Conservation (phyloP, 1,284 basidiomycete species). For the Cryptococcus sp. region DNA sequence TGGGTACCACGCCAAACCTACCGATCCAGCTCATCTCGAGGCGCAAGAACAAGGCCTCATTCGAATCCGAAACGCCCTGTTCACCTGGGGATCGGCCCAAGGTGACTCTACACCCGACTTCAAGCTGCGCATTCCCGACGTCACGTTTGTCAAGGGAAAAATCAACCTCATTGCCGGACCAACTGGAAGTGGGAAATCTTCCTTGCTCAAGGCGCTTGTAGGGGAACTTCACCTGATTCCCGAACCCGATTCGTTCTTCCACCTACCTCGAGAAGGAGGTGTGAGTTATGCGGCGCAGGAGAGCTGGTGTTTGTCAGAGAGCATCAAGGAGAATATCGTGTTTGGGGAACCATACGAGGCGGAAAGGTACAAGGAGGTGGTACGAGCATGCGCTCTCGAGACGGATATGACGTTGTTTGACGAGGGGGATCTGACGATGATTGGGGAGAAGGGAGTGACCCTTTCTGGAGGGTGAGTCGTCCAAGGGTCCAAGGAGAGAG, state of each 20-base stretch:
- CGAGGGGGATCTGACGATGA: slow-evolving; percentile 66
- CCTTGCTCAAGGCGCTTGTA: slow-evolving; percentile 49
- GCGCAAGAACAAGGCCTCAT: slow-evolving; percentile 34
- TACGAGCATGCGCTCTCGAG: slow-evolving; percentile 60
- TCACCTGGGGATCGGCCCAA: slow-evolving; percentile 37
- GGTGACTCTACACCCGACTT: slow-evolving; percentile 45
- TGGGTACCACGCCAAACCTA: slow-evolving; percentile 18
- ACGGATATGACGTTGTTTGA: slow-evolving; percentile 62
- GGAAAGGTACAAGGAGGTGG: slow-evolving; percentile 53
- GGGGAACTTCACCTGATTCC: slow-evolving; percentile 49
- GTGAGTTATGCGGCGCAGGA: slow-evolving; percentile 71
- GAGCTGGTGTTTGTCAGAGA: slow-evolving; percentile 56
- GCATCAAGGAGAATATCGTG: slow-evolving; percentile 56
- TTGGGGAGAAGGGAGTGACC: slow-evolving; percentile 47
- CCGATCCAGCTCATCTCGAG: slow-evolving; percentile 28
- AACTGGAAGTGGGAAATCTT: slow-evolving; percentile 48
- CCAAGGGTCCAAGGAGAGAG: too few species aligned
- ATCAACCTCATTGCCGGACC: slow-evolving; percentile 62
- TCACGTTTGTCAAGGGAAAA: slow-evolving; percentile 55
- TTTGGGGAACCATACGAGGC: slow-evolving; percentile 54
- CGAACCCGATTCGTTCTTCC: slow-evolving; percentile 57
- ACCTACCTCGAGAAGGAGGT: slow-evolving; percentile 60
- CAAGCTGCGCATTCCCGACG: slow-evolving; percentile 52
- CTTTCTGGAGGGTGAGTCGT: slow-evolving; percentile 51
- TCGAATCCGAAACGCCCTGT: slow-evolving; percentile 34